A percentile compares a stretch with the other conserved stretches of the same genome.
phyloP scores from a whole-genome alignment of 139 green algal species.

The Raphidocelis subcapitata region DNA sequence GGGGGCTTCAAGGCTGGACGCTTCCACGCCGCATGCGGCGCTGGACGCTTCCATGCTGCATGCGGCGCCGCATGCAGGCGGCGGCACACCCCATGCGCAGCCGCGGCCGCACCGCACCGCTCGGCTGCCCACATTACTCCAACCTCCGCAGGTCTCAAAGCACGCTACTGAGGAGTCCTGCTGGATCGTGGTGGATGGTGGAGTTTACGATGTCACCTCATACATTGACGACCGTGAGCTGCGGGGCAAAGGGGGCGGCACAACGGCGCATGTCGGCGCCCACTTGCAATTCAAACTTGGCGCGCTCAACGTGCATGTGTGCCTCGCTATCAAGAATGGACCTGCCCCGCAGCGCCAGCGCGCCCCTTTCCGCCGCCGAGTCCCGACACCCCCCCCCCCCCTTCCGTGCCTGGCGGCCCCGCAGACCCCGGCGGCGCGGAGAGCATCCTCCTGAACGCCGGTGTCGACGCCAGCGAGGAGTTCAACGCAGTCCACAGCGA shows the following conservation, averaged over 20 bases:
- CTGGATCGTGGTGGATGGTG: slow-evolving; percentile 93
- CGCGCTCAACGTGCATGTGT: too few species aligned
- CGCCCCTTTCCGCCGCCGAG: too few species aligned
- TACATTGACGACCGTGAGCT: slow-evolving; percentile 92
- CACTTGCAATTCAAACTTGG: too few species aligned
- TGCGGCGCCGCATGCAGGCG: neutral
- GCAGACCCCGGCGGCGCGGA: slow-evolving; percentile 88
- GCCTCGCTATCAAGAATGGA: too few species aligned
- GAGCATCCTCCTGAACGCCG: slow-evolving; percentile 70
- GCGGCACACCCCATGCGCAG: neutral
- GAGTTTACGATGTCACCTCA: slow-evolving; percentile 92
- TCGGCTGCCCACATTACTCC: neutral
- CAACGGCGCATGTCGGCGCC: too few species aligned
- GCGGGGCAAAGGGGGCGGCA: too few species aligned
- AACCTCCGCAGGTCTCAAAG: slow-evolving; percentile 66
- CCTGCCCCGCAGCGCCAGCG: too few species aligned
- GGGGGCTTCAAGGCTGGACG: too few species aligned
- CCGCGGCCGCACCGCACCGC: neutral
- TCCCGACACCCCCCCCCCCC: too few species aligned
- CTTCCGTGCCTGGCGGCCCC: too few species aligned
- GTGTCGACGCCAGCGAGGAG: slow-evolving; percentile 71
- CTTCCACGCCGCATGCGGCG: too few species aligned
- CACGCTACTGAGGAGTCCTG: slow-evolving; percentile 73
- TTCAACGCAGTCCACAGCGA: slow-evolving; percentile 83
- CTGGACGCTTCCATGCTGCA: neutral